These are phyloP conservation scores for Claviceps fusiformis DNA, from an alignment of 2,329 filamentous ascomycete species.

Conservation along the genomic window DNA sequence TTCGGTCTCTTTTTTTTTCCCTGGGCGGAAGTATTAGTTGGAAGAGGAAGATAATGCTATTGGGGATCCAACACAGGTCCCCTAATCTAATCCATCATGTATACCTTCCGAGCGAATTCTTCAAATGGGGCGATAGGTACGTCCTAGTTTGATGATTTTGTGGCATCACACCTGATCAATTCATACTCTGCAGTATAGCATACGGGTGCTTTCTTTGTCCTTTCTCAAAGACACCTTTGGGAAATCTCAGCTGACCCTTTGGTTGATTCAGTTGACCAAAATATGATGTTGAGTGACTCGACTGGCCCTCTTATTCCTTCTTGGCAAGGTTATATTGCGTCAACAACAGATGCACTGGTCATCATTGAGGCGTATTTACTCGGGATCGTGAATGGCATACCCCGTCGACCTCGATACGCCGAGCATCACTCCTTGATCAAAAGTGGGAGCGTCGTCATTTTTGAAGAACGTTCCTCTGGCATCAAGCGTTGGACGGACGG, in stretches of 20 bases:
- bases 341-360: conserved; percentile 60
- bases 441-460: conserved; percentile 78
- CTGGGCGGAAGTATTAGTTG: no score
- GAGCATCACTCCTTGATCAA: conserved; percentile 63
- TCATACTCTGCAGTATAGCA: neutral
- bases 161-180: neutral
- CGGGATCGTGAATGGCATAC: conserved; percentile 58
- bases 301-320: conserved; percentile 40
- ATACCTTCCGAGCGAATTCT: conserved; percentile 1
- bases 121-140: neutral
- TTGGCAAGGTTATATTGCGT: conserved; percentile 50
- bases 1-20: neutral
- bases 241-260: neutral
- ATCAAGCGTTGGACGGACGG: conserved; percentile 92
- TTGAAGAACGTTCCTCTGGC: conserved; percentile 75
- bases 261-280: neutral
- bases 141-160: neutral
- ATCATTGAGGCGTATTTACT: conserved; percentile 69
- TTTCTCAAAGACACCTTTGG: neutral
- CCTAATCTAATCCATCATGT: neutral
- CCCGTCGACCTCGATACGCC: conserved; percentile 70
- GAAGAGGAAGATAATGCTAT: neutral
- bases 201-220: neutral
- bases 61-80: neutral
- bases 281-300: conserved; percentile 2